phyloP scores from a whole-genome alignment of 2,329 filamentous ascomycete species.

The Aspergillus ibericus region DNA sequence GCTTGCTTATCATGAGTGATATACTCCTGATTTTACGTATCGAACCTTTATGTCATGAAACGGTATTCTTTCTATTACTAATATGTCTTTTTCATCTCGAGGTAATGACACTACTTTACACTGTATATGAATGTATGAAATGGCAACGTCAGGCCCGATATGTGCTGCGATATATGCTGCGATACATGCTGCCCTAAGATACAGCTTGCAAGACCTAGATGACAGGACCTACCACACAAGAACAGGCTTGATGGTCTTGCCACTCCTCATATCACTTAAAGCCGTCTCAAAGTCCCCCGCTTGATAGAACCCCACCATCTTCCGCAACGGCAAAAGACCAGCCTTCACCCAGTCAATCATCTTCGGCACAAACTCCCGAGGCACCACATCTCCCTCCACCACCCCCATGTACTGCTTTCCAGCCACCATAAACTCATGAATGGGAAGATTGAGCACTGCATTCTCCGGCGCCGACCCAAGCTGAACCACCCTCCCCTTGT shows the following conservation, averaged over 20 bases:
- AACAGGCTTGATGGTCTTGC: slow-evolving; percentile 32
- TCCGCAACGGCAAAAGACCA: slow-evolving; percentile 50
- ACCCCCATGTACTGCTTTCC: slow-evolving; percentile 53
- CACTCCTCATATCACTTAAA: slow-evolving; percentile 27
- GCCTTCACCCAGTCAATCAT: slow-evolving; percentile 52
- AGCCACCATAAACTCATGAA: slow-evolving; percentile 47
- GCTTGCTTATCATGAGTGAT: too few species aligned
- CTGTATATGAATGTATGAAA: too few species aligned
- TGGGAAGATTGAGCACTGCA: slow-evolving; percentile 44
- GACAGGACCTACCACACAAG: slow-evolving; percentile 34
- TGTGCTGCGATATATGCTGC: too few species aligned
- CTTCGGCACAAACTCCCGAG: slow-evolving; percentile 44
- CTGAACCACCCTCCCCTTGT: slow-evolving; percentile 52
- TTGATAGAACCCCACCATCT: slow-evolving; percentile 47
- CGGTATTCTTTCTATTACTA: too few species aligned
- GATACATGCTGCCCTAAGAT: too few species aligned
- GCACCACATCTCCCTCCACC: slow-evolving; percentile 48
- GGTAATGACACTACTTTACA: too few species aligned
- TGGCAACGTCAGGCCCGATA: too few species aligned
- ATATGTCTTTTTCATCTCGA: too few species aligned
- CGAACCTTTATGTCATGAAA: too few species aligned
- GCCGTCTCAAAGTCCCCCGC: slow-evolving; percentile 31
- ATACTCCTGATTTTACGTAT: too few species aligned
- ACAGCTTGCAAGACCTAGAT: too few species aligned
- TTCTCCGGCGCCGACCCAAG: slow-evolving; percentile 51